phyloP scores from a whole-genome alignment of 164 flowering plant genomes.

The Berberis vulgaris region DNA sequence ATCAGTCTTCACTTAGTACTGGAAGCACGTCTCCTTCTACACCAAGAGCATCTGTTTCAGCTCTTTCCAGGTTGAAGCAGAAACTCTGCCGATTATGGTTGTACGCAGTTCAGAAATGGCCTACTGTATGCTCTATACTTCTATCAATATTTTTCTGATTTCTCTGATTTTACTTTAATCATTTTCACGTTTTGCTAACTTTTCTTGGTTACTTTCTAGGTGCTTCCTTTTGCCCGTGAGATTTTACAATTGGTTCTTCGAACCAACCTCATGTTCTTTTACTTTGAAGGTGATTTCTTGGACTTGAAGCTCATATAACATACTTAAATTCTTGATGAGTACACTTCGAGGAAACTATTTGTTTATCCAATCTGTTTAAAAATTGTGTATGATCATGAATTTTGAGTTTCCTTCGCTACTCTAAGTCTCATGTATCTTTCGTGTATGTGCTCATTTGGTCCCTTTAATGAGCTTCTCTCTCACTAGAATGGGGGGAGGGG shows the following conservation, averaged over 20 bases:
- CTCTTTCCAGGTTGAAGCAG: conserved; percentile 42
- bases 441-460: too few species aligned
- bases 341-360: too few species aligned
- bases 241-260: conserved; percentile 71
- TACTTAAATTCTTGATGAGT: too few species aligned
- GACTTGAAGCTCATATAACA: background rate
- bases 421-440: too few species aligned
- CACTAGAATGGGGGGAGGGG: too few species aligned
- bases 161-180: background rate
- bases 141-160: conserved; percentile 1
- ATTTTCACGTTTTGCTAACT: conserved; percentile 1
- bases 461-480: too few species aligned
- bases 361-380: too few species aligned
- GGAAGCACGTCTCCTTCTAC: conserved; percentile 33
- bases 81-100: conserved; percentile 42
- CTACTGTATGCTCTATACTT: conserved; percentile 39
- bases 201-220: conserved; percentile 29
- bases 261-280: conserved; percentile 88
- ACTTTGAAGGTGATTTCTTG: conserved; percentile 72
- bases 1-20: conserved; percentile 22
- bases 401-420: too few species aligned
- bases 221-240: conserved; percentile 78
- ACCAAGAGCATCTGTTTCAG: conserved; percentile 26
- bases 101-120: conserved; percentile 67
- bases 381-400: too few species aligned